Evolutionary conservation across 2,329 filamentous ascomycete genomes (phyloP), one percentile per base, ranked within the genome.

Genomic region (Ambrosiella xylebori): DNA sequence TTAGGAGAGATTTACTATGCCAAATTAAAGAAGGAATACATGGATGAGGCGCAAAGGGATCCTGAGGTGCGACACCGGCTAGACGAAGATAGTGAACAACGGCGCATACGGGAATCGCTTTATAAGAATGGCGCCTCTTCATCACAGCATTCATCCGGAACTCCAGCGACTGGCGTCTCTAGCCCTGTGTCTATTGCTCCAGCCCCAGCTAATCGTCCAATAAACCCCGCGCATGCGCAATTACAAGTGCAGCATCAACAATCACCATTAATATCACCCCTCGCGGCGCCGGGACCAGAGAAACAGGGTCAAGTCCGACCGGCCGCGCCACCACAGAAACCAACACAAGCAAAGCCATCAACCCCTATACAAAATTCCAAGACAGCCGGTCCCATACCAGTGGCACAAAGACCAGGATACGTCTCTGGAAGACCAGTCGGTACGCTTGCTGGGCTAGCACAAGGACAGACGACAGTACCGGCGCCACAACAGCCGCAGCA

Each of bases 1-100:
- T 40, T 61, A 2, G 59, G 57, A 13, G 59, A 58, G 47, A 57
- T 57, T 9, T 61, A 61, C 54, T 58, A 61, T 37, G 44, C 59
- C 3, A 50, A 47, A 27, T 54, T 61, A 7, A 61, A 61, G 38
- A 61, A 56, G 47, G 59, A 61, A 37, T 56, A 57, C 27, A 17
- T 61, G 8, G 53, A 52, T 12, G 59, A 61, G 49, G 56, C 56
- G 12, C 59, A 61, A 45, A 51, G 52, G 8, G 59, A 61, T 17
- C 45, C 51, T 13, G 59, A 61, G 50, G 39, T 19, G 1, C 55
- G 50, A 39, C 45, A 55, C 13, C 56, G 57, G 52, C 44, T 55
- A 2, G 59, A 61, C 5, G 15, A 45, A 0, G 59, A 61, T 9
- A 55, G 45, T 19, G 59, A 58, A n/a, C 59, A 61, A 11, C 52